These are phyloP conservation scores for Boletus patriciae DNA, from an alignment of 768 basidiomycete genomes.

Conservation along the genomic window DNA sequence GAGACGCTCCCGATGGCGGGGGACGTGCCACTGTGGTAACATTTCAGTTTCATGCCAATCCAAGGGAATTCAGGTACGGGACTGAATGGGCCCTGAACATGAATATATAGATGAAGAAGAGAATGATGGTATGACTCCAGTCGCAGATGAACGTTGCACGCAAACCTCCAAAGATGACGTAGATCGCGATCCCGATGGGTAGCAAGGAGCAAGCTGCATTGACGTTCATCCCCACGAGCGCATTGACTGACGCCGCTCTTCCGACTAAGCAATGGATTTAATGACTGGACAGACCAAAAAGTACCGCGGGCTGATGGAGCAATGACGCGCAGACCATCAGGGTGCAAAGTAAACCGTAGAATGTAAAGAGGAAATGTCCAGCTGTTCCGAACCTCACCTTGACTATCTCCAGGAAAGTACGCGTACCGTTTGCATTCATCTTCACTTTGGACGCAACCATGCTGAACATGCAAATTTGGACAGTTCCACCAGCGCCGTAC, in stretches of 20 bases:
- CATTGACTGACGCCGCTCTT: constrained; percentile 46
- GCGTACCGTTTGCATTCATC: constrained; percentile 57
- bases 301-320: constrained; percentile 36
- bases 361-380: constrained; percentile 49
- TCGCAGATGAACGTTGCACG: constrained; percentile 48
- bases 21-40: constrained; percentile 34
- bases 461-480: constrained; percentile 53
- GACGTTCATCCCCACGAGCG: constrained; percentile 47
- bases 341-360: constrained; percentile 52
- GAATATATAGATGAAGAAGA: constrained; percentile 42
- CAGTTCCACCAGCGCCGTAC: constrained; percentile 53
- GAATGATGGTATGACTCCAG: constrained; percentile 46
- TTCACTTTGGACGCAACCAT: constrained; percentile 58
- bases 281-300: neutral
- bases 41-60: neutral
- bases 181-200: constrained; percentile 46
- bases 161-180: constrained; percentile 43
- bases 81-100: constrained; percentile 36
- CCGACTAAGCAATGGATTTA: constrained; percentile 33
- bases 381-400: constrained; percentile 50
- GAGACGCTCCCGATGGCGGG: constrained; percentile 40
- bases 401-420: constrained; percentile 60
- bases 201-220: constrained; percentile 46
- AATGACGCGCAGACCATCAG: constrained; percentile 52
- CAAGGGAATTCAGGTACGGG: neutral